These are phyloP conservation scores for Rossbeevera mucosa DNA, from an alignment of 768 basidiomycete species.

Conservation along the genomic window DNA sequence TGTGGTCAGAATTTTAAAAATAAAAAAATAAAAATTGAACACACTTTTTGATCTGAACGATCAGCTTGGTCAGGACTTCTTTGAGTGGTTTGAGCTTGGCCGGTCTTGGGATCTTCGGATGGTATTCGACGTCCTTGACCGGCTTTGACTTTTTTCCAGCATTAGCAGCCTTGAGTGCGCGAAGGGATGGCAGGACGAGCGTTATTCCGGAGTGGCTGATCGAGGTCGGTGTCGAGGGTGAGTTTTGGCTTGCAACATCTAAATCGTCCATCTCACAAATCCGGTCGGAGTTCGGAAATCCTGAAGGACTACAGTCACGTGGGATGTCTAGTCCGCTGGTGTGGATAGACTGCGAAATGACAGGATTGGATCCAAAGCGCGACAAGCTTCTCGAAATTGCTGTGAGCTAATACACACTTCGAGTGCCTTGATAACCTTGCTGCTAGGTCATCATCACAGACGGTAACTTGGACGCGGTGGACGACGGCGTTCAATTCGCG, in stretches of 20 bases:
- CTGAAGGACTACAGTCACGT: neutral
- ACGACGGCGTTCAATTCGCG: slow-evolving; percentile 74
- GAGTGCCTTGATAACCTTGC: neutral
- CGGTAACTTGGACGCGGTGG: slow-evolving; percentile 74
- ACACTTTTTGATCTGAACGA: slow-evolving; percentile 73
- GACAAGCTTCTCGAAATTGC: slow-evolving; percentile 82
- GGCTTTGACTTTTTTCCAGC: slow-evolving; percentile 44
- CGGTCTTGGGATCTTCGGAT: slow-evolving; percentile 43
- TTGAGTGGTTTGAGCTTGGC: slow-evolving; percentile 75
- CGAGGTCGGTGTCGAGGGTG: slow-evolving; percentile 27
- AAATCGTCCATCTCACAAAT: slow-evolving; percentile 29
- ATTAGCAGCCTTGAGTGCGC: slow-evolving; percentile 54
- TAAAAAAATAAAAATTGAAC: slow-evolving; percentile 5
- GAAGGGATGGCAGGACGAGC: slow-evolving; percentile 65
- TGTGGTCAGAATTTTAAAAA: slow-evolving; percentile 10
- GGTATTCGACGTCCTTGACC: slow-evolving; percentile 27
- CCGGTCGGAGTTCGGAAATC: neutral
- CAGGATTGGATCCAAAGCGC: slow-evolving; percentile 60
- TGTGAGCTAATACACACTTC: slow-evolving; percentile 21
- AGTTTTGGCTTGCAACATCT: slow-evolving; percentile 28
- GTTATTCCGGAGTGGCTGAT: slow-evolving; percentile 48
- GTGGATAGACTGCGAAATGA: slow-evolving; percentile 91
- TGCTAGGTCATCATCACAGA: slow-evolving; percentile 80
- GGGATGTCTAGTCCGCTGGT: slow-evolving; percentile 15
- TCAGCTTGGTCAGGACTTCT: slow-evolving; percentile 64